These are phyloP conservation scores for Tuber indicum DNA, from an alignment of 495 filamentous ascomycete genomes.

Conservation along the genomic window DNA sequence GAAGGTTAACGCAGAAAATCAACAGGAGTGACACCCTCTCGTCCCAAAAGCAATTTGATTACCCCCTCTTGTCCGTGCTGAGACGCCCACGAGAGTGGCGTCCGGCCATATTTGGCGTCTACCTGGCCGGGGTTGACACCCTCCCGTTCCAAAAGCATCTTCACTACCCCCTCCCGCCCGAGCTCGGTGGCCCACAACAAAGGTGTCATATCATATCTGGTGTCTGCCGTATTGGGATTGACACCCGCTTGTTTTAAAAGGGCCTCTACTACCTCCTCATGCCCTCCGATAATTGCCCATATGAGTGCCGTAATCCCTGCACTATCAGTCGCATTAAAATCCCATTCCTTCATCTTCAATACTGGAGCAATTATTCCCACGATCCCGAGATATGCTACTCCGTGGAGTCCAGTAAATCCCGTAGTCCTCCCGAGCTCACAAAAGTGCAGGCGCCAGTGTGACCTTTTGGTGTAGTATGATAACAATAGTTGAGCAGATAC, in stretches of 20 bases:
- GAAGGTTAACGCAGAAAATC: too few species aligned
- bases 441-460: too few species aligned
- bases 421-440: accelerated
- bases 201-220: too few species aligned
- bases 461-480: background rate
- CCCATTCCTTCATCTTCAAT: background rate
- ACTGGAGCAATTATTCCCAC: background rate
- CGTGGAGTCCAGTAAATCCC: background rate
- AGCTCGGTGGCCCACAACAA: too few species aligned
- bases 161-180: too few species aligned
- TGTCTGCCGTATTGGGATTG: too few species aligned
- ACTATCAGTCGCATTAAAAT: background rate
- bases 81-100: background rate
- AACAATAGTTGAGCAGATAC: background rate
- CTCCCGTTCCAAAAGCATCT: too few species aligned
- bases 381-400: background rate
- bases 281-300: background rate
- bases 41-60: too few species aligned
- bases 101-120: background rate
- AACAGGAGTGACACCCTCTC: too few species aligned
- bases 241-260: too few species aligned
- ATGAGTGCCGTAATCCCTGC: background rate
- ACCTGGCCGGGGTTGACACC: too few species aligned
- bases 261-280: background rate
- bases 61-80: too few species aligned